Conservation (phyloP, 345 rosid species). For the Eutrema japonicum region DNA sequence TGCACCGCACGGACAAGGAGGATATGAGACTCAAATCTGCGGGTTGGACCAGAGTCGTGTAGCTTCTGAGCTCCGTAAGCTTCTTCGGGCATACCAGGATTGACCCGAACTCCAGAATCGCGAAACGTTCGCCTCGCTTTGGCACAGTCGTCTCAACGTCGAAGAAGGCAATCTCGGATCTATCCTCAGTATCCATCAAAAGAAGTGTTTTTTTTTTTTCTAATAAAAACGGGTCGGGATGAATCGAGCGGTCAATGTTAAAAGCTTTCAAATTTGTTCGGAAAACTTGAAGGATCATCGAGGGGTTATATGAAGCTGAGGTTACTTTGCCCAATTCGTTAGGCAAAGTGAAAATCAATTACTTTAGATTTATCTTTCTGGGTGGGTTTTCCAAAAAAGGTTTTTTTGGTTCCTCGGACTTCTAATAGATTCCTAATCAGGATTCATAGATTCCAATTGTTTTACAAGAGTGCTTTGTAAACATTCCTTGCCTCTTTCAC, state of each 20-base stretch:
- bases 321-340: slow-evolving; percentile 18
- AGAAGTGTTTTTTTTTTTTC: background rate
- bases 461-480: slow-evolving; percentile 21
- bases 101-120: slow-evolving; percentile 85
- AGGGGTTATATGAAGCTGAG: slow-evolving; percentile 33
- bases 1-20: slow-evolving; percentile 60
- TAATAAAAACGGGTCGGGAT: background rate
- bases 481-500: slow-evolving; percentile 34
- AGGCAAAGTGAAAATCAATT: slow-evolving; percentile 25
- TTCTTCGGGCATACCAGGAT: slow-evolving; percentile 82
- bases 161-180: slow-evolving; percentile 84
- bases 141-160: slow-evolving; percentile 91
- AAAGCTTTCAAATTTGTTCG: slow-evolving; percentile 19
- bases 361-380: slow-evolving; percentile 23
- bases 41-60: slow-evolving; percentile 80
- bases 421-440: background rate
- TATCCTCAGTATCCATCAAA: slow-evolving; percentile 48
- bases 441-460: background rate
- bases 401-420: background rate
- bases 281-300: slow-evolving; percentile 15
- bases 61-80: slow-evolving; percentile 70
- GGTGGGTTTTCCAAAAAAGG: slow-evolving; percentile 12
- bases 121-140: slow-evolving; percentile 59
- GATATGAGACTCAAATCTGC: slow-evolving; percentile 63
- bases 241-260: background rate